Conservation (phyloP, 371 early-diverging fungal genomes). For the Syncephalastrum contaminatum region DNA sequence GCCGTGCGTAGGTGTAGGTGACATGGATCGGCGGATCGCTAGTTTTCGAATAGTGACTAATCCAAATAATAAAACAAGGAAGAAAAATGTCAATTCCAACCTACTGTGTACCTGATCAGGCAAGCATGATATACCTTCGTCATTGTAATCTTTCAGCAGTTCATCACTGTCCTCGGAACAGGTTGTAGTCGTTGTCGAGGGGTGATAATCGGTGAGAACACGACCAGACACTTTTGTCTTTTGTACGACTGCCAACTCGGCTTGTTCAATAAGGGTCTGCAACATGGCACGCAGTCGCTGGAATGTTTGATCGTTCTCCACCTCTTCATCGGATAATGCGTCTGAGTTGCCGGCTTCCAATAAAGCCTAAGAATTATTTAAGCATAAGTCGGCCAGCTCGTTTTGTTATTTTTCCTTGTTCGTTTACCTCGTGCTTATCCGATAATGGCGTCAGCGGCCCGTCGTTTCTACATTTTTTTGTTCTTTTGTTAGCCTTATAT, state of each 20-base stretch:
- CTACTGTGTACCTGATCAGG: too few species aligned
- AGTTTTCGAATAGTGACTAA: conserved; percentile 16
- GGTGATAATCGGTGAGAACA: conserved; percentile 20
- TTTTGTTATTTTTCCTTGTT: not conserved
- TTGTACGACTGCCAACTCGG: conserved; percentile 37
- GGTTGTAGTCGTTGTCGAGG: not conserved
- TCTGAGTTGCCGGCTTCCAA: conserved; percentile 8
- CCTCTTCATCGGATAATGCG: conserved; percentile 25
- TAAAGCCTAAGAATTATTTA: not conserved
- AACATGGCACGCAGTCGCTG: conserved; percentile 33
- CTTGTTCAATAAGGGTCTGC: conserved; percentile 39
- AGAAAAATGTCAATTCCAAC: not conserved
- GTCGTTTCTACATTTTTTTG: conserved; percentile 18
- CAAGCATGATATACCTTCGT: conserved; percentile 2
- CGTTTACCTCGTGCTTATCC: conserved; percentile 36
- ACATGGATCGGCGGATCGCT: conserved; percentile 18
- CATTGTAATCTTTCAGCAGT: not conserved
- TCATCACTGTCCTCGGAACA: not conserved
- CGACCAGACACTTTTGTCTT: conserved; percentile 24
- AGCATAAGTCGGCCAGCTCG: not conserved
- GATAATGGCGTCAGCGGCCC: conserved; percentile 35
- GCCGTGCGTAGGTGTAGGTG: conserved; percentile 8
- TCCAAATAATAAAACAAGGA: not conserved
- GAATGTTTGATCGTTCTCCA: conserved; percentile 38
- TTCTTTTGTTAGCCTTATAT: conserved; percentile 2